Evolutionary conservation across 225 moss, liverwort and hornwort genomes (phyloP).

Genomic region (Straminergon stramineum): DNA sequence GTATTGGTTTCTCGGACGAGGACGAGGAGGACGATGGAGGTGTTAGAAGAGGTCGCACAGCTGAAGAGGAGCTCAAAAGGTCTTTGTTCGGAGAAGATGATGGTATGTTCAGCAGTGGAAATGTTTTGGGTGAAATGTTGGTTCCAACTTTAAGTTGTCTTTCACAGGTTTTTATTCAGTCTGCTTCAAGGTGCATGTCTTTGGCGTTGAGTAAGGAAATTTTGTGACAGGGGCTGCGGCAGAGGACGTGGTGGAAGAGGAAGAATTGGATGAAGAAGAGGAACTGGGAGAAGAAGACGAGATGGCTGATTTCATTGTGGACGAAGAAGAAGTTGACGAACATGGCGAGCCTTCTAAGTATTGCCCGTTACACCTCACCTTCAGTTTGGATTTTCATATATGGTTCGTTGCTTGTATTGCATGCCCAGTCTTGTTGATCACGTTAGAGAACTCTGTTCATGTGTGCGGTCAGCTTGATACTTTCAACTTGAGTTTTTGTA

Average conservation of each 20-base stretch:
- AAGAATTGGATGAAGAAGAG: slow-evolving; percentile 72
- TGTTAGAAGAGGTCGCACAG: slow-evolving; percentile 79
- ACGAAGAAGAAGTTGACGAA: slow-evolving; percentile 96
- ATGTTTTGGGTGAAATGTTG: neutral
- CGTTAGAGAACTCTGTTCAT: neutral
- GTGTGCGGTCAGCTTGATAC: neutral
- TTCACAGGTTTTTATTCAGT: neutral
- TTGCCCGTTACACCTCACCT: neutral
- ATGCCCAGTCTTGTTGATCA: neutral
- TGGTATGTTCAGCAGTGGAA: slow-evolving; percentile 33
- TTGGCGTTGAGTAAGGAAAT: neutral
- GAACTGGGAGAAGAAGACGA: slow-evolving; percentile 96
- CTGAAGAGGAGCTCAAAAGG: slow-evolving; percentile 88
- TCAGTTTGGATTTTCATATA: neutral
- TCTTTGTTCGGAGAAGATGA: slow-evolving; percentile 93
- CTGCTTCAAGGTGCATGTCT: neutral
- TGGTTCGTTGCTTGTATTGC: neutral
- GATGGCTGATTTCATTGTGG: slow-evolving; percentile 99
- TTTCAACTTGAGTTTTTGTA: neutral
- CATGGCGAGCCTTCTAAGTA: slow-evolving; percentile 89
- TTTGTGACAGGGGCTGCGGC: slow-evolving; percentile 59
- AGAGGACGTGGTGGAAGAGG: slow-evolving; percentile 85
- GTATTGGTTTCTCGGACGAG: slow-evolving; percentile 74
- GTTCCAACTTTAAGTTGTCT: neutral
- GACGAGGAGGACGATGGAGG: slow-evolving; percentile 87